Percentiles rank a stretch among this genome's conserved stretches.
Evolutionary conservation across 2,329 filamentous ascomycete species (phyloP).

Genomic region (Neofusicoccum sp.): DNA sequence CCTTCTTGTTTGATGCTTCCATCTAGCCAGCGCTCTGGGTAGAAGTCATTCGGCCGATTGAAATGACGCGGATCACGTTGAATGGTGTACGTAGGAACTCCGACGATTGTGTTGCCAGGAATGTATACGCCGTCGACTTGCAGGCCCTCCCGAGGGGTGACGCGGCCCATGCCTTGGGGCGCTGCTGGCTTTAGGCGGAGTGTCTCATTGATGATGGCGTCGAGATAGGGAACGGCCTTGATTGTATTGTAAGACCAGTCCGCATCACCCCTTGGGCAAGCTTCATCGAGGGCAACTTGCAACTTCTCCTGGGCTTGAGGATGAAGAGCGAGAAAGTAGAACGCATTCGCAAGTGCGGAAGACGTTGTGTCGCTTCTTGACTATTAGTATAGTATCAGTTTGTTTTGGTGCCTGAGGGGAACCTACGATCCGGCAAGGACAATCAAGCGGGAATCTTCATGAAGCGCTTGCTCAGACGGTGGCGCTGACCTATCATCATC

Average conservation of each 20-base stretch:
- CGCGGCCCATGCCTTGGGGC: slow-evolving; percentile 34
- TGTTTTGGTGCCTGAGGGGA: slow-evolving; percentile 43
- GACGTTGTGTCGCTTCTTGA: slow-evolving; percentile 20
- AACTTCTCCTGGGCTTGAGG: not conserved
- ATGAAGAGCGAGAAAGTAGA: slow-evolving; percentile 24
- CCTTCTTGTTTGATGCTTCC: not conserved
- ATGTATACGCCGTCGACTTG: slow-evolving; percentile 34
- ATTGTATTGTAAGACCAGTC: slow-evolving; percentile 32
- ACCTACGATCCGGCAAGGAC: slow-evolving; percentile 42
- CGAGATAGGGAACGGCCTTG: slow-evolving; percentile 33
- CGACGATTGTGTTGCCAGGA: slow-evolving; percentile 29
- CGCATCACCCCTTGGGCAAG: slow-evolving; percentile 25
- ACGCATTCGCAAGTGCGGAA: not conserved
- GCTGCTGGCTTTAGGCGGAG: slow-evolving; percentile 44
- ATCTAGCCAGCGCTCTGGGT: slow-evolving; percentile 8
- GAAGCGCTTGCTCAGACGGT: slow-evolving; percentile 29
- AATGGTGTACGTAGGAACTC: slow-evolving; percentile 23
- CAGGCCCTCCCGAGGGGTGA: slow-evolving; percentile 41
- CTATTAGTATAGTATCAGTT: slow-evolving; percentile 24
- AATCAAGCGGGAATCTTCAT: slow-evolving; percentile 34
- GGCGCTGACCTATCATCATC: slow-evolving; percentile 38
- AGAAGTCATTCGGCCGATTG: not conserved
- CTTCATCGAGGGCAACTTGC: slow-evolving; percentile 22
- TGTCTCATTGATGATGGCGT: slow-evolving; percentile 44
- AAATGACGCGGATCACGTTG: slow-evolving; percentile 13